phyloP scores from a whole-genome alignment of 2,329 filamentous ascomycete genomes.

The Colletotrichum sp. region DNA sequence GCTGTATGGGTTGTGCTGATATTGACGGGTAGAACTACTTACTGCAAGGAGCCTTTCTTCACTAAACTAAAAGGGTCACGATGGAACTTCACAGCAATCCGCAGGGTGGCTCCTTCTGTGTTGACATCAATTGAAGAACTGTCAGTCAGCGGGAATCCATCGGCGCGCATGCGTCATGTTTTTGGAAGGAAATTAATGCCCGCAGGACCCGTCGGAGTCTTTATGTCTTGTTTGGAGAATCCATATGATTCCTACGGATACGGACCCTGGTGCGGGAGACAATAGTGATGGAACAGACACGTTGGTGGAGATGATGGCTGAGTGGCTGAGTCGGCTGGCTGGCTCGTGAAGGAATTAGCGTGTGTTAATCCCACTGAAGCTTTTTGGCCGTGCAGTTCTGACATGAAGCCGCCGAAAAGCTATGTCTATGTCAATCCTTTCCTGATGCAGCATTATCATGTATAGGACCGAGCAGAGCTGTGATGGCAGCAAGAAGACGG shows the following conservation, averaged over 20 bases:
- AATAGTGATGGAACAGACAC: background rate
- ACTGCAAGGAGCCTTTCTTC: background rate
- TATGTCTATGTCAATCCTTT: background rate
- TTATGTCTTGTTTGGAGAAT: background rate
- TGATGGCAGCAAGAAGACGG: background rate
- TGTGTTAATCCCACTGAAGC: background rate
- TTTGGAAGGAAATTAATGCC: background rate
- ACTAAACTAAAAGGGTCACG: background rate
- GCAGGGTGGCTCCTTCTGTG: background rate
- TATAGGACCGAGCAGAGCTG: background rate
- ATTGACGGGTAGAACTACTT: background rate
- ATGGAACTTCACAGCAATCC: background rate
- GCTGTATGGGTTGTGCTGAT: background rate
- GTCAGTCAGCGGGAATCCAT: accelerated
- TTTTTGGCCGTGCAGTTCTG: background rate
- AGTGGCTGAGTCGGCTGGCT: background rate
- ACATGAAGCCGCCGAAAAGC: background rate
- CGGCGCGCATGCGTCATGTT: background rate
- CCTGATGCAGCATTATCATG: background rate
- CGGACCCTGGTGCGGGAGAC: background rate
- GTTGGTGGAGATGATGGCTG: background rate
- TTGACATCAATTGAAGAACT: background rate
- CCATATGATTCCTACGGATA: background rate
- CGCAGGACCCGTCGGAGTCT: background rate
- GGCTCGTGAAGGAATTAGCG: background rate